These are phyloP conservation scores for Sicyos edulis DNA, from an alignment of 306 rosid species.

Conservation along the genomic window DNA sequence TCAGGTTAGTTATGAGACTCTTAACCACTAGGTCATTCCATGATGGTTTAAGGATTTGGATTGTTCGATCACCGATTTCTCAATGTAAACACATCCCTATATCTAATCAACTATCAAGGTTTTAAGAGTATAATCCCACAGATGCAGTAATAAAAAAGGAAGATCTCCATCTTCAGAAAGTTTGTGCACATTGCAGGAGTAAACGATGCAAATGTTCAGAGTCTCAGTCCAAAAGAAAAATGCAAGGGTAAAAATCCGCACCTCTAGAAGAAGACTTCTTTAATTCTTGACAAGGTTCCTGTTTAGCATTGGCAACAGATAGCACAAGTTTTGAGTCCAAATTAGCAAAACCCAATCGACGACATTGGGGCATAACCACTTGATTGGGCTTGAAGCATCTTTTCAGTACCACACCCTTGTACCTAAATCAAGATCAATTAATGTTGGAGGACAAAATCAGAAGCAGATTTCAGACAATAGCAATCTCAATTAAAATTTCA, in stretches of 20 bases:
- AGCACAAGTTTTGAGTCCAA: neutral
- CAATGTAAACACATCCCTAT: too few species aligned
- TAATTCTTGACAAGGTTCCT: neutral
- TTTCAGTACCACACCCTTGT: conserved; percentile 19
- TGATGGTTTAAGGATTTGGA: too few species aligned
- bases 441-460: neutral
- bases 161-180: neutral
- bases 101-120: too few species aligned
- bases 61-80: too few species aligned
- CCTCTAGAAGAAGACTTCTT: conserved; percentile 22
- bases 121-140: neutral
- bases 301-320: conserved; percentile 11
- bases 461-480: neutral
- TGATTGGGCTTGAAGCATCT: conserved; percentile 16
- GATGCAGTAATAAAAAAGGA: too few species aligned
- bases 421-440: conserved; percentile 24
- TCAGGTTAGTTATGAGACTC: too few species aligned
- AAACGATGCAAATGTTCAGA: neutral
- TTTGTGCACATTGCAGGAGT: neutral
- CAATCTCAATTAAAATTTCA: neutral
- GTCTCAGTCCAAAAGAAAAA: neutral
- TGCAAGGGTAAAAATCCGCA: conserved; percentile 1
- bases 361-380: neutral
- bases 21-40: too few species aligned
- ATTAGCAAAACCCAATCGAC: conserved; percentile 7